Conservation (phyloP, 23 red algal species). For the Gracilariopsis chorda region DNA sequence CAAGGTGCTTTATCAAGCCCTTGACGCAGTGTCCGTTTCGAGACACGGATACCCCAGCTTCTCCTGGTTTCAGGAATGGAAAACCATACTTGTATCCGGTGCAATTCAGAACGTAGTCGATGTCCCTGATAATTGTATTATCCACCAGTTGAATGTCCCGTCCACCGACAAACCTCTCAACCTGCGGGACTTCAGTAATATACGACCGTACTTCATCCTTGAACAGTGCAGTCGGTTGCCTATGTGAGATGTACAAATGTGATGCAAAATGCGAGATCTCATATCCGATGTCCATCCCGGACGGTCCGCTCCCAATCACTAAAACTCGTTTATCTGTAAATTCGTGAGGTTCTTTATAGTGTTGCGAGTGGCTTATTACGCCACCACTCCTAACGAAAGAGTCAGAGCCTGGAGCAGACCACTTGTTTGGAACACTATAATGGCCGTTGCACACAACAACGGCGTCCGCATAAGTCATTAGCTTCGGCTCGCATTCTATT, state of each 20-base stretch:
- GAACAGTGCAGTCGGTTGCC: not conserved
- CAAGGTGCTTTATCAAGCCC: slow-evolving; percentile 63
- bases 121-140: slow-evolving; percentile 8
- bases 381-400: not conserved
- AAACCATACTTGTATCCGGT: slow-evolving; percentile 83
- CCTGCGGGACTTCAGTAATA: slow-evolving; percentile 21
- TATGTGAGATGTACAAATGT: slow-evolving; percentile 60
- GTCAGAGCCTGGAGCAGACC: slow-evolving; percentile 4
- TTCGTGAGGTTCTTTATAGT: slow-evolving; percentile 41
- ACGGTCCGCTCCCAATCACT: slow-evolving; percentile 75
- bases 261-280: slow-evolving; percentile 61
- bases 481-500: not conserved
- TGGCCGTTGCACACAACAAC: slow-evolving; percentile 89
- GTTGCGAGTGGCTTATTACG: slow-evolving; percentile 50
- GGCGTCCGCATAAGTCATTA: slow-evolving; percentile 43
- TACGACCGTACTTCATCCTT: not conserved
- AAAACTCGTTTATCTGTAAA: slow-evolving; percentile 52
- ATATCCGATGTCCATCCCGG: slow-evolving; percentile 82
- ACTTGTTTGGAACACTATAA: slow-evolving; percentile 61
- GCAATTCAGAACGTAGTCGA: slow-evolving; percentile 82
- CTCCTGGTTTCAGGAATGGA: slow-evolving; percentile 70
- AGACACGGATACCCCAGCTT: slow-evolving; percentile 23
- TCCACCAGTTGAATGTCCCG: slow-evolving; percentile 47
- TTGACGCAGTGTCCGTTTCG: slow-evolving; percentile 33
- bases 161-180: slow-evolving; percentile 9